Base-by-base conservation (phyloP, 495 filamentous ascomycete genomes). In the Aspergillus homomorphus region DNA sequence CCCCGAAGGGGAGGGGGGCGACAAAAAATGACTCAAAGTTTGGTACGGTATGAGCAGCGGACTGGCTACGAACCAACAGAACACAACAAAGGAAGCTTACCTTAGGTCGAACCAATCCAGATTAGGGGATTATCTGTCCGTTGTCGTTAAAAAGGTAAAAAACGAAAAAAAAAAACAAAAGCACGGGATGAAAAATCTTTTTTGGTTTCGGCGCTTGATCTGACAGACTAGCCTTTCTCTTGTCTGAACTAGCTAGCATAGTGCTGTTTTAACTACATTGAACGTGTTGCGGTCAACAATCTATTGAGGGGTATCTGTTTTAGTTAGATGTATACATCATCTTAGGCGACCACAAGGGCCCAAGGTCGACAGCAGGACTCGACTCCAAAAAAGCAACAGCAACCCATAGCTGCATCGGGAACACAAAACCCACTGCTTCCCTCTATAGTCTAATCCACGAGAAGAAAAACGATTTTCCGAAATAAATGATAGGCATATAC, bases 281-380 rank as follows among this genome's bases (percentile, higher is more conserved):
- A 14, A 43, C 28, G 24, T 18, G 20, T 12, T 53, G 24, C 21
- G 24, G 48, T 51, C 48, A 48, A 51, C 30, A 23, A 30, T 53
- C 38, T 21, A 53, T 53, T 53, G 51, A 53, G 51, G 51, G 51
- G 51, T 53, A 51, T 51, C 48, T 51, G 33, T 38, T 18, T 51
- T 28, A 51, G 24, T 23, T 51, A 51, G 48, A 51, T 51, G 46
- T 5, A 18, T 28, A 51, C 33, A 38, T 38, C 33, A 38, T 38
- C 33, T 2, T 12, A 38, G 33, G 6, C 12, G 7, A 28, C 9
- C 26, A 9, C 4, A 38, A 38, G 33, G 33, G 33, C 33, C 33
- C 33, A 38, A 38, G 33, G 33, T 28, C 26, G 26, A 28, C 26
- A 3, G 3, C 26, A 28, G 9, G 26, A 28, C 4, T 28, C 9